These are phyloP conservation scores for Nakataea oryzae DNA, from an alignment of 2,329 filamentous ascomycete genomes.

Conservation along the genomic window DNA sequence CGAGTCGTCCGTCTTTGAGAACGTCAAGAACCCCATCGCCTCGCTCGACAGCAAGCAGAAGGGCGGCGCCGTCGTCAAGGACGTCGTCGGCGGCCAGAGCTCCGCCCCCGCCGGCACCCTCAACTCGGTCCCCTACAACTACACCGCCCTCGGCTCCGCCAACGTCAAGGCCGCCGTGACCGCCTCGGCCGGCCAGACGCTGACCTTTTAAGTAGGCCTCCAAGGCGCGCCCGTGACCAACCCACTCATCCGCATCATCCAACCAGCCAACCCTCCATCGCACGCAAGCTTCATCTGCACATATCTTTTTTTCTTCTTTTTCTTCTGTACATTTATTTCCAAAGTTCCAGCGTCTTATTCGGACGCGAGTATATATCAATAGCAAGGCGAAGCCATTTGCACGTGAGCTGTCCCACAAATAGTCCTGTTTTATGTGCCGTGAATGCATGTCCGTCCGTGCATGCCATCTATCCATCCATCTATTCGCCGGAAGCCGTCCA, in stretches of 20 bases:
- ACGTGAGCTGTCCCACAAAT: no score
- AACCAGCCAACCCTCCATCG: not conserved
- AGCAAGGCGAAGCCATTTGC: no score
- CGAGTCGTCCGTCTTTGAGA: constrained; percentile 41
- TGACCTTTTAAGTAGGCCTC: constrained; percentile 18
- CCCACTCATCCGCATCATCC: not conserved
- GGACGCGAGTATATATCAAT: no score
- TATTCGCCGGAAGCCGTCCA: not conserved
- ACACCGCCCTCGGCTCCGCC: constrained; percentile 37
- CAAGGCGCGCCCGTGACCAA: not conserved
- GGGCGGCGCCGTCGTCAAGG: constrained; percentile 28
- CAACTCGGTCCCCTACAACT: constrained; percentile 39
- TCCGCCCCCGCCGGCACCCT: constrained; percentile 38
- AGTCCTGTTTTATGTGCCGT: no score
- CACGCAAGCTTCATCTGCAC: not conserved
- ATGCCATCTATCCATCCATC: not conserved
- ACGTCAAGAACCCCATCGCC: constrained; percentile 20
- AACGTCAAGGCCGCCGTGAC: constrained; percentile 33
- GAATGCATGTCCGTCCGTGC: no score
- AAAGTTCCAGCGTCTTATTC: not conserved
- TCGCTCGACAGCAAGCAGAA: constrained; percentile 28
- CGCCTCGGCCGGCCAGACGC: constrained; percentile 24
- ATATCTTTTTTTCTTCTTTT: not conserved
- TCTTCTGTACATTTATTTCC: not conserved
- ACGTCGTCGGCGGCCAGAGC: constrained; percentile 34